Evolutionary conservation across 2,329 filamentous ascomycete species (phyloP), one percentile per base, ranked within the genome.

Genomic region (Shiraia sp.): DNA sequence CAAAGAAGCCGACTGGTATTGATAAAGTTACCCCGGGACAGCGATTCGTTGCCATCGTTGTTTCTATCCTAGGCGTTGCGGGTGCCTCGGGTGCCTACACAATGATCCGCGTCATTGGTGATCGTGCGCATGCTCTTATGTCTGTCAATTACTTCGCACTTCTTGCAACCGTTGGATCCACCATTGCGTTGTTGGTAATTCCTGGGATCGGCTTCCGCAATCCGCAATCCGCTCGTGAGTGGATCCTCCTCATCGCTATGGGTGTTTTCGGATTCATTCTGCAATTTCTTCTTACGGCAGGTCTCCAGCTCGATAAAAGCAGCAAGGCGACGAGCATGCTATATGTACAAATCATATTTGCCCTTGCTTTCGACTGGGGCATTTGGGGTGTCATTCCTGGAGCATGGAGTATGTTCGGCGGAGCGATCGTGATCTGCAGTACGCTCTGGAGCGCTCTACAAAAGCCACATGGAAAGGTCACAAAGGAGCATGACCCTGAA

Each of bases 281-380:
- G 78, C 90, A 95, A 75, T 88, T 88, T 55, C 74, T 92, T 10
- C 71, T 92, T n/a, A 92, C 89, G 2, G 78, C 80, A 2, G 88
- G 87, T 0, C 71, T 95, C 38, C 74, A 83, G 13, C 80, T 83
- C 45, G 86, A 89, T 57, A 84, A 83, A 51, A 76, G 75, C 5
- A 66, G 70, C 6, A 72, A 77, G 23, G 81, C 79, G 2, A 83
- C 79, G 1, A 81, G 79, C 42, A 82, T 85, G 79, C 70, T 81
- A 6, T 86, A 86, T 62, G 80, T 77, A 23, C 81, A 85, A 63
- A 82, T 86, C 76, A 64, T 86, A 9, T 86, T 84, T 65, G 82
- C 83, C 2, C 59, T 86, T 17, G 71, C 74, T 9, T 80, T 82
- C 3, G 83, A 86, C 61, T 78, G 79, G 53, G 48, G 80, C n/a